Percentiles rank a stretch among this genome's conserved stretches.
Conservation (phyloP, 164 flowering plant species). For the Vitis cinerea region DNA sequence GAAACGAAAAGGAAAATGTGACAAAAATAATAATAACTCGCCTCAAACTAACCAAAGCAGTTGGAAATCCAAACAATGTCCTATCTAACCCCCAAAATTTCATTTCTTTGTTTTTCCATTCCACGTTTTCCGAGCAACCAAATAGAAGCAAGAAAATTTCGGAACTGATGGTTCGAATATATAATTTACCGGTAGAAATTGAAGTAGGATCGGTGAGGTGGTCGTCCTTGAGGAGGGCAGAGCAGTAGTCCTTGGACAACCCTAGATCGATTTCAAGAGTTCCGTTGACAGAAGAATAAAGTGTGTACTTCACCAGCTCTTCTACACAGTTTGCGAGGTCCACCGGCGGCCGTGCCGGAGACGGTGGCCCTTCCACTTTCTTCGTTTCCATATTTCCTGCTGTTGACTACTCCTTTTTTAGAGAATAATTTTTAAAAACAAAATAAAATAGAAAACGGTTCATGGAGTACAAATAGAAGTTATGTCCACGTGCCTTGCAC, state of each 20-base stretch:
- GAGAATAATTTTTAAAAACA: no score
- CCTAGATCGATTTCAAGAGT: constrained; percentile 42
- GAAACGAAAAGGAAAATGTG: not conserved
- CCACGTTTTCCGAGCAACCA: not conserved
- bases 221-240: constrained; percentile 46
- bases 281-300: constrained; percentile 36
- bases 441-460: no score
- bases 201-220: constrained; percentile 7
- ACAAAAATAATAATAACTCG: not conserved
- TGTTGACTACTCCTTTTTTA: no score
- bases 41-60: no score
- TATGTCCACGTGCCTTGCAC: no score
- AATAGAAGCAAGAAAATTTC: not conserved
- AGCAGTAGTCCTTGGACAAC: constrained; percentile 54
- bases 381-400: not conserved
- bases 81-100: no score
- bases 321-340: constrained; percentile 42
- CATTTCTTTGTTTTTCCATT: not conserved
- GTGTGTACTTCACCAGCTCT: constrained; percentile 47
- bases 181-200: constrained; percentile 1
- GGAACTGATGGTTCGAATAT: not conserved
- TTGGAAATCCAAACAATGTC: no score
- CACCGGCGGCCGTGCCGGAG: constrained; percentile 13
- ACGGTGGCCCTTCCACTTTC: constrained; percentile 6
- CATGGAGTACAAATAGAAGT: no score